Percentiles rank a stretch among this genome's conserved stretches.
Evolutionary conservation across 345 rosid species (phyloP).

Genomic region (Eucalyptus tenuipes): DNA sequence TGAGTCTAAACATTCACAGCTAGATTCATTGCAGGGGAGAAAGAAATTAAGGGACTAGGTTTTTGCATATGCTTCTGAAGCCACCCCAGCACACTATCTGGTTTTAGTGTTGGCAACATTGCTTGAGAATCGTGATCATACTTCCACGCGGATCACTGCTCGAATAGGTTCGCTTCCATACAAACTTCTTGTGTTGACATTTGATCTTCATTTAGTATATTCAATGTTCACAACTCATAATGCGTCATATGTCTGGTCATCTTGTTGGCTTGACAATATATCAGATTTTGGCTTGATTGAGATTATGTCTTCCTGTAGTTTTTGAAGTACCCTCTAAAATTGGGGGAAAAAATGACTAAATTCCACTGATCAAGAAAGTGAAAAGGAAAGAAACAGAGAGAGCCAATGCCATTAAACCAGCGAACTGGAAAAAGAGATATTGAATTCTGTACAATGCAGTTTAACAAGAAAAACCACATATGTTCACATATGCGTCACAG

Average conservation of each 20-base stretch:
- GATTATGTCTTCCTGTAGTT: background rate
- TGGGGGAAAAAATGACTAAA: background rate
- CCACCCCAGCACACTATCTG: fast-evolving
- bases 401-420: background rate
- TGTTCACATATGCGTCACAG: background rate
- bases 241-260: background rate
- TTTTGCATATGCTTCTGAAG: background rate
- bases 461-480: background rate
- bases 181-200: too few species aligned
- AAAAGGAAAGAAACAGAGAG: background rate
- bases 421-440: background rate
- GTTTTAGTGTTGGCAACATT: background rate
- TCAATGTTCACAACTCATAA: background rate
- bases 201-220: background rate
- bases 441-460: background rate
- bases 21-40: fast-evolving
- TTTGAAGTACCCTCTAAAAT: background rate
- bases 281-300: background rate
- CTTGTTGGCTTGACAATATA: background rate
- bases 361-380: background rate
- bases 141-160: fast-evolving
- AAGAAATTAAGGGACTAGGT: background rate
- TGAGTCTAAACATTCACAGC: background rate
- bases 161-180: background rate
- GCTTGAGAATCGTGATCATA: background rate